Percentiles rank a stretch among this genome's conserved stretches.
Conservation (phyloP, 306 rosid species). For the Prunus campanulata region DNA sequence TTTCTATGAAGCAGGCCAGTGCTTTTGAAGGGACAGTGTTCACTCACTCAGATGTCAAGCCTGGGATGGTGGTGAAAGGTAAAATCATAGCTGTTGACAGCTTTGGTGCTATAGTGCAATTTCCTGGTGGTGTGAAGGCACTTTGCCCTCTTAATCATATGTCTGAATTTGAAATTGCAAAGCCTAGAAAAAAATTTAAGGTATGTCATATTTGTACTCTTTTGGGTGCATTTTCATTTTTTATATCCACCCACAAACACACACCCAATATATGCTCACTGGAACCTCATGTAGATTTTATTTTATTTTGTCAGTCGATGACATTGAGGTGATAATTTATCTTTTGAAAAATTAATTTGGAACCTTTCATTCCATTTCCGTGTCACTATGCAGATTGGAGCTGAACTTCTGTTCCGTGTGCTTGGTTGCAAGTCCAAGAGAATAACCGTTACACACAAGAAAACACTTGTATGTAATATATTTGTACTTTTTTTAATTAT, state of each 20-base stretch:
- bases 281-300: neutral
- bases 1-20: slow-evolving; percentile 58
- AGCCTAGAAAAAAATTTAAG: slow-evolving; percentile 86
- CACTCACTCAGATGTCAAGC: slow-evolving; percentile 84
- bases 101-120: slow-evolving; percentile 91
- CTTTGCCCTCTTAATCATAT: slow-evolving; percentile 89
- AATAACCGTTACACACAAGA: slow-evolving; percentile 93
- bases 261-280: neutral
- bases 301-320: neutral
- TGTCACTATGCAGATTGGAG: slow-evolving; percentile 67
- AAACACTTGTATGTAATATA: slow-evolving; percentile 68
- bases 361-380: slow-evolving; percentile 28
- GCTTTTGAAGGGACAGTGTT: slow-evolving; percentile 85
- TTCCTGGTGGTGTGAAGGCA: slow-evolving; percentile 98
- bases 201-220: slow-evolving; percentile 24
- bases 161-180: slow-evolving; percentile 94
- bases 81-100: slow-evolving; percentile 74
- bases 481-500: neutral
- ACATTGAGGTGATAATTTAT: neutral
- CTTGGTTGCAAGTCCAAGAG: slow-evolving; percentile 97
- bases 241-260: neutral
- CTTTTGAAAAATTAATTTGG: neutral
- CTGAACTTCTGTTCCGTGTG: slow-evolving; percentile 81
- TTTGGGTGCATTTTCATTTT: neutral
- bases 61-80: slow-evolving; percentile 89